These are phyloP conservation scores for Alternaria burnsii DNA, from an alignment of 2,329 filamentous ascomycete species.

Conservation along the genomic window DNA sequence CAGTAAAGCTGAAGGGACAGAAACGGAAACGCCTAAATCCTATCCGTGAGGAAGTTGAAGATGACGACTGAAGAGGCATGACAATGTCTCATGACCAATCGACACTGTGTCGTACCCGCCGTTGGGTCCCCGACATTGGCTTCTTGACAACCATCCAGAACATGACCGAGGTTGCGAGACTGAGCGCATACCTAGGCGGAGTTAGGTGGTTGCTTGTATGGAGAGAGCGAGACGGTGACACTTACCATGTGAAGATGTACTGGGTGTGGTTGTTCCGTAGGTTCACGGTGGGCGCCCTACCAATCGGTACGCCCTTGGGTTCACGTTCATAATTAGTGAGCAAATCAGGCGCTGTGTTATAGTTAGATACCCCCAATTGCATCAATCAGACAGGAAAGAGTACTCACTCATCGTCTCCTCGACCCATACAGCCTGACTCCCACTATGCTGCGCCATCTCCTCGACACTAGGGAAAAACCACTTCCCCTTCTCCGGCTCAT, in stretches of 20 bases:
- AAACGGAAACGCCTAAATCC: conserved; percentile 55
- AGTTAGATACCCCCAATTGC: conserved; percentile 40
- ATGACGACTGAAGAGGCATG: conserved; percentile 50
- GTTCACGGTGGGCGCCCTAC: conserved; percentile 86
- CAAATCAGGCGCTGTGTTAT: conserved; percentile 74
- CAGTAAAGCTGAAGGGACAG: conserved; percentile 56
- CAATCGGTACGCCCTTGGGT: conserved; percentile 86
- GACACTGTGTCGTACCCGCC: conserved; percentile 78
- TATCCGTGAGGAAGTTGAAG: conserved; percentile 55
- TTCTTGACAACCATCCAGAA: conserved; percentile 94
- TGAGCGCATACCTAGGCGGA: conserved; percentile 80
- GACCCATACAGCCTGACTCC: conserved; percentile 90
- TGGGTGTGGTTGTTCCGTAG: conserved; percentile 96
- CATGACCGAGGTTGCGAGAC: conserved; percentile 89
- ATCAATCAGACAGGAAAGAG: conserved; percentile 6
- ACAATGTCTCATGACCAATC: conserved; percentile 67
- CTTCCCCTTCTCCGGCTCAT: conserved; percentile 80
- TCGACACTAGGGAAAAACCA: conserved; percentile 96
- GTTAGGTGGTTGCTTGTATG: conserved; percentile 22
- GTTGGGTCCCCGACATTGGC: conserved; percentile 75
- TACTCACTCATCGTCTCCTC: conserved; percentile 89
- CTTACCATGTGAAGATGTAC: conserved; percentile 98
- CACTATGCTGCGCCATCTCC: conserved; percentile 86
- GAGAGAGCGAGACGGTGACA: not conserved
- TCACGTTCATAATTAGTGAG: conserved; percentile 78